Evolutionary conservation across 2,329 filamentous ascomycete species (phyloP), one percentile per base, ranked within the genome.

Genomic region (Fusarium sp.): DNA sequence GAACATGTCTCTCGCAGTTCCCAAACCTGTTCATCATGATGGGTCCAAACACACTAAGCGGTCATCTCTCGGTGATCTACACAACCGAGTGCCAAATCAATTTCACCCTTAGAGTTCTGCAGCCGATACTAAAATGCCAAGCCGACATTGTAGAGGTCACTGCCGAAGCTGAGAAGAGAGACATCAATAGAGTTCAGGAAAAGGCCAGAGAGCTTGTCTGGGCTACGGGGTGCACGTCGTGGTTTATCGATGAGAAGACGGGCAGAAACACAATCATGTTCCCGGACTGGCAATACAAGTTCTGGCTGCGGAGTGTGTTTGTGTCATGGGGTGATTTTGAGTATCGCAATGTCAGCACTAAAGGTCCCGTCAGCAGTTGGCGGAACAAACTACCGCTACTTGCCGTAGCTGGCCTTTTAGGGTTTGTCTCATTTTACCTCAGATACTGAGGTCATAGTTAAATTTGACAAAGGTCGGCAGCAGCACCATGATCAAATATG

Each of bases 1-100:
- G 84, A n/a, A 84, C 83, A 2, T 83, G 81, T 33, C 60, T 85
- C 0, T 80, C 82, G 2, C 74, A 75, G 1, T 84, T 84, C 56
- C 81, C 82, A 6, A 84, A 83, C 62, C 80, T 84, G 70, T 75
- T 75, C 32, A 55, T 75, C 43, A 68, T 75, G 64, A 73, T 75
- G 72, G 73, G 73, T 0, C 82, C 74, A 3, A 76, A 76, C 22
- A 75, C 74, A 1, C 75, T 82, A 4, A 85, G 81, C 1, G 83
- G 83, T 0, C 84, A 86, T 64, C 72, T 83, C 1, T 83, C 79
- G 1, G 83, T 84, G 6, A 82, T 85, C 20, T 85, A 82, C 69
- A 82, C 82, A 1, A 80, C 81, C 1, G 83, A 86, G 67, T 85
- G 83, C 65, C 83, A 86, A 58, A 83, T 86, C 53, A 84, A 84